These are phyloP conservation scores for Firmiana major DNA, from an alignment of 345 rosid species.

Conservation along the genomic window DNA sequence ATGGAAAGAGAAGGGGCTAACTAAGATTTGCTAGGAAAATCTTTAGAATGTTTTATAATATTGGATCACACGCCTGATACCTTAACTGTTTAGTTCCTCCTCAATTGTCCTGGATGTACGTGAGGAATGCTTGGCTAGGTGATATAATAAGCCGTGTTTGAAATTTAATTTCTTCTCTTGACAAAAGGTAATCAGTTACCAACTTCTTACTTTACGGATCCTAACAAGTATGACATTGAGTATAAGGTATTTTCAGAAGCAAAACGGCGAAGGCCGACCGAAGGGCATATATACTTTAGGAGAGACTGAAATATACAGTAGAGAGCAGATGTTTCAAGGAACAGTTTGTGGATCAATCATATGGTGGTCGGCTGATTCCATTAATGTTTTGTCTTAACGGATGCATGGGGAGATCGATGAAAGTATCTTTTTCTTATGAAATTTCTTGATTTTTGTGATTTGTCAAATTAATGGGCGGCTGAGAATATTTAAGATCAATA, in stretches of 20 bases:
- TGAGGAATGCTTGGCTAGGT: no score
- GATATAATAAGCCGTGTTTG: no score
- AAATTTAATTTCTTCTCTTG: neutral
- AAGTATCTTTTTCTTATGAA: no score
- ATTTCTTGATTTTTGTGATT: no score
- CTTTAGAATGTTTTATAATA: slow-evolving; percentile 3
- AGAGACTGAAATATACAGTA: no score
- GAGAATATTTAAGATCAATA: no score
- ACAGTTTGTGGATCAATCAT: neutral
- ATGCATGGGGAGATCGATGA: no score
- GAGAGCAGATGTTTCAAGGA: neutral
- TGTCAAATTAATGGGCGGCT: no score
- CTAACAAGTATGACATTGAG: slow-evolving; percentile 10
- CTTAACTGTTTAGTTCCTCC: neutral
- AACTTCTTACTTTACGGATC: slow-evolving; percentile 5
- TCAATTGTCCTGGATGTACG: neutral
- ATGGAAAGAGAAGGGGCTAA: slow-evolving; percentile 49
- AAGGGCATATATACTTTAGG: no score
- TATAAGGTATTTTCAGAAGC: neutral
- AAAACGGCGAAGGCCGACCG: neutral
- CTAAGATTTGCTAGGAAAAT: slow-evolving; percentile 33
- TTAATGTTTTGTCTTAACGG: no score
- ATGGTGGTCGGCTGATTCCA: neutral
- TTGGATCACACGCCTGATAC: slow-evolving; percentile 36
- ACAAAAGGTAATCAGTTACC: slow-evolving; percentile 9